Conservation (phyloP, 225 moss, liverwort and hornwort species). For the Anthoceros angustus region DNA sequence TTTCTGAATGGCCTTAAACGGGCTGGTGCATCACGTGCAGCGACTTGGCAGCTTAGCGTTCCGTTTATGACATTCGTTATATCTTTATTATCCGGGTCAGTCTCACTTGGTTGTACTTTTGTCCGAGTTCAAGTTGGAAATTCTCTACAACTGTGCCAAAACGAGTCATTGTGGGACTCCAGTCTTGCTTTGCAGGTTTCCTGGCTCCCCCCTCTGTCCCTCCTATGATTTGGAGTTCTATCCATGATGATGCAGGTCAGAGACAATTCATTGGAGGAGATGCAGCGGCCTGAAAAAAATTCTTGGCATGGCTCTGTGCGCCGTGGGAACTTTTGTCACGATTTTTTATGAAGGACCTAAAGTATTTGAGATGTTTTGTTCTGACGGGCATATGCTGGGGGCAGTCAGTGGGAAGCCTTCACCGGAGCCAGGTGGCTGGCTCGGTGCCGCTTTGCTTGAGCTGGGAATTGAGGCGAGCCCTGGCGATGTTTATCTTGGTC, state of each 20-base stretch:
- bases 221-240: too few relatives aligned
- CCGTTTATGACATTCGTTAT: slow-evolving; percentile 80
- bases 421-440: slow-evolving; percentile 78
- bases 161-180: too few relatives aligned
- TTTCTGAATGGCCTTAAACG: slow-evolving; percentile 70
- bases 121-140: too few relatives aligned
- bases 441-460: slow-evolving; percentile 49
- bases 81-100: slow-evolving; percentile 63
- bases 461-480: slow-evolving; percentile 69
- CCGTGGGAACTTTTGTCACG: slow-evolving; percentile 58
- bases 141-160: too few relatives aligned
- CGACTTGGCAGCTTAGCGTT: slow-evolving; percentile 63
- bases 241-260: slow-evolving; percentile 29
- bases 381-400: slow-evolving; percentile 45
- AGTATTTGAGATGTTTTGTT: slow-evolving; percentile 62
- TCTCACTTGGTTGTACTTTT: background rate
- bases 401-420: slow-evolving; percentile 79
- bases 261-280: slow-evolving; percentile 49
- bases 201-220: too few relatives aligned
- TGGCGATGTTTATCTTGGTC: slow-evolving; percentile 59
- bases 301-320: slow-evolving; percentile 46
- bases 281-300: slow-evolving; percentile 78
- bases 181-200: too few relatives aligned
- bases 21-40: slow-evolving; percentile 67
- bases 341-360: slow-evolving; percentile 49